Conservation (phyloP, 2,329 filamentous ascomycete genomes). For the Colletotrichum sp. region DNA sequence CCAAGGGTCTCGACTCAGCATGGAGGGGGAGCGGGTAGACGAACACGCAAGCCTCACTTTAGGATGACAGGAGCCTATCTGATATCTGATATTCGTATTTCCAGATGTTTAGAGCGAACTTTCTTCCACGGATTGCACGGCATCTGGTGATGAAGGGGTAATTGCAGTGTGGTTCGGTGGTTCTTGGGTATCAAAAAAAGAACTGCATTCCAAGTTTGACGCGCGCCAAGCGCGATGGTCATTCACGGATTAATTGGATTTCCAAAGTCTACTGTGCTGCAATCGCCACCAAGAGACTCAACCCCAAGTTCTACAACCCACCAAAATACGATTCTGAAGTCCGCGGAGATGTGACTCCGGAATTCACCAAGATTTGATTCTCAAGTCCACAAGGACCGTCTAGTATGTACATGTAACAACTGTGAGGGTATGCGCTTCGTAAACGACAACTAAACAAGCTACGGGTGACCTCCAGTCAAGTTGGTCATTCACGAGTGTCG, state of each 20-base stretch:
- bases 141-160: not conserved
- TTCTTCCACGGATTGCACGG: not conserved
- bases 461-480: not conserved
- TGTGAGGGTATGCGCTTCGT: not conserved
- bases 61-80: not conserved
- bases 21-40: not conserved
- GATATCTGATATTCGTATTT: not conserved
- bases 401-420: not conserved
- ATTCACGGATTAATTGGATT: not conserved
- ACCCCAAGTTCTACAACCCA: not conserved
- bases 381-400: not conserved
- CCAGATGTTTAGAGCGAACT: not conserved
- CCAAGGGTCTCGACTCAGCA: not conserved
- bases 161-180: not conserved
- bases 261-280: not conserved
- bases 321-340: not conserved
- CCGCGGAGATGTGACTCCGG: not conserved
- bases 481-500: not conserved
- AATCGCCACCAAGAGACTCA: not conserved
- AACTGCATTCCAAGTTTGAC: not conserved
- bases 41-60: not conserved
- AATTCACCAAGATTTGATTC: not conserved
- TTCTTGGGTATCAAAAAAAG: not conserved
- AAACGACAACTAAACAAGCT: not conserved
- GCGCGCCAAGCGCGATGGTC: not conserved